Base-by-base conservation (phyloP, 306 rosid species). In the Aeschynomene evenia region DNA sequence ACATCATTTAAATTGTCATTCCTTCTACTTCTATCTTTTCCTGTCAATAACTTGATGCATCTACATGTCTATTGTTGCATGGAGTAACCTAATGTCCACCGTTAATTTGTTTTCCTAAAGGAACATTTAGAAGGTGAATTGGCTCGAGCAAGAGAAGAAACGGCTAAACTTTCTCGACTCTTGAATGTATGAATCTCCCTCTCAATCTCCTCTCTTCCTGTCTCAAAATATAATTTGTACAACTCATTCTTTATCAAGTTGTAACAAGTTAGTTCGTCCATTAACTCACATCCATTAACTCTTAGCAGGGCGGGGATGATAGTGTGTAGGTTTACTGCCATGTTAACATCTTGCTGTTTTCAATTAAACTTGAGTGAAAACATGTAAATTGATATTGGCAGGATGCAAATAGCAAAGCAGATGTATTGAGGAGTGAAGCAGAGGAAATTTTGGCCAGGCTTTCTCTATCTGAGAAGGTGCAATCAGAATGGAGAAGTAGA, bases 41-140 rank as follows among this genome's bases (percentile, higher is more conserved):
- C 36, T 15, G 7, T 61, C 50, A 40, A 10, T 48, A 49, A 46
- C 22, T 62, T 46, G 51, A 31, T 31, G 14, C 13, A 12, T 65
- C n/a, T 64, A 22, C 58, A 53, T 70, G 5, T 79, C 34, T 62
- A 40, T 63, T 49, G 62, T 59, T 69, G 36, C 62, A 56, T 37
- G 53, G 55, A 33, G 67, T 51, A 63, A 55, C 55, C 76, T 73
- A 22, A 77, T 72, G 34, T 64, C 50, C 20, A 28, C 29, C 42
- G 53, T 37, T 19, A 31, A 37, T 70, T 79, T 77, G 46, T 42
- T 79, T 49, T 62, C 57, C 68, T 66, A 84, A 71, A 77, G 98
- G 98, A 94, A 80, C 86, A 87, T 86, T 79, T 90, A 77, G 96
- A 94, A 82, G 90, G 77, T 68, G 93, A 84, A 69, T 81, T 88